Evolutionary conservation across 108 stramenopile genomes (phyloP).

Genomic region (Cylindrotheca fusiformis): DNA sequence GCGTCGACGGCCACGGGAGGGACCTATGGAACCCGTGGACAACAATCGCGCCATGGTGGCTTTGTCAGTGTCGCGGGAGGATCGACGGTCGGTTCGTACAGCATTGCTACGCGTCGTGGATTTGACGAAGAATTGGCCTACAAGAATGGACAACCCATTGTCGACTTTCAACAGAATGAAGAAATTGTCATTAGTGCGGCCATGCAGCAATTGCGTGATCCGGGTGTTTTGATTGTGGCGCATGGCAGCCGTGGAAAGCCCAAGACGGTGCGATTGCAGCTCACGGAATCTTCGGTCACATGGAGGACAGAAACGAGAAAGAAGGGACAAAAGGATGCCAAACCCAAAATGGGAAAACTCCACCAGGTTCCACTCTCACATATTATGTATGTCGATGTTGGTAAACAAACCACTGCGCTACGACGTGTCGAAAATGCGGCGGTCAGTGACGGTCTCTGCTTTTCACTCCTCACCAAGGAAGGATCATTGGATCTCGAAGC

Average conservation of each 20-base stretch:
- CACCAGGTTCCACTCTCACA: slow-evolving; percentile 82
- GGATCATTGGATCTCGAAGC: slow-evolving; percentile 83
- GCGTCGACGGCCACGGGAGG: slow-evolving; percentile 30
- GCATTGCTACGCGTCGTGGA: slow-evolving; percentile 14
- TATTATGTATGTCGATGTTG: slow-evolving; percentile 89
- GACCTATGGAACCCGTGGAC: slow-evolving; percentile 28
- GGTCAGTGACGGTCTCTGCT: slow-evolving; percentile 72
- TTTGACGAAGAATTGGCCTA: slow-evolving; percentile 25
- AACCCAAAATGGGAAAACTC: slow-evolving; percentile 77
- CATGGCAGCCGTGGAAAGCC: slow-evolving; percentile 83
- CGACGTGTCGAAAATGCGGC: slow-evolving; percentile 80
- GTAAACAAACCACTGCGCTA: slow-evolving; percentile 83
- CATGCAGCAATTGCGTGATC: slow-evolving; percentile 85
- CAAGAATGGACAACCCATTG: slow-evolving; percentile 1
- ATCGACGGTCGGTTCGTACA: slow-evolving; percentile 19
- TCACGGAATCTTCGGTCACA: slow-evolving; percentile 77
- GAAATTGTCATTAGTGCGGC: slow-evolving; percentile 78
- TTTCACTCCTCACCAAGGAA: slow-evolving; percentile 83
- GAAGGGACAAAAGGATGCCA: slow-evolving; percentile 43
- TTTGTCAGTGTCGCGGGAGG: slow-evolving; percentile 3
- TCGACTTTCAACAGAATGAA: slow-evolving; percentile 56
- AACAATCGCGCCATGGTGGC: slow-evolving; percentile 7
- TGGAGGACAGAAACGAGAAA: slow-evolving; percentile 85
- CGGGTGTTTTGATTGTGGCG: slow-evolving; percentile 77
- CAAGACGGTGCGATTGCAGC: slow-evolving; percentile 75